phyloP scores from a whole-genome alignment of 495 filamentous ascomycete genomes.

The Neurospora sp. region DNA sequence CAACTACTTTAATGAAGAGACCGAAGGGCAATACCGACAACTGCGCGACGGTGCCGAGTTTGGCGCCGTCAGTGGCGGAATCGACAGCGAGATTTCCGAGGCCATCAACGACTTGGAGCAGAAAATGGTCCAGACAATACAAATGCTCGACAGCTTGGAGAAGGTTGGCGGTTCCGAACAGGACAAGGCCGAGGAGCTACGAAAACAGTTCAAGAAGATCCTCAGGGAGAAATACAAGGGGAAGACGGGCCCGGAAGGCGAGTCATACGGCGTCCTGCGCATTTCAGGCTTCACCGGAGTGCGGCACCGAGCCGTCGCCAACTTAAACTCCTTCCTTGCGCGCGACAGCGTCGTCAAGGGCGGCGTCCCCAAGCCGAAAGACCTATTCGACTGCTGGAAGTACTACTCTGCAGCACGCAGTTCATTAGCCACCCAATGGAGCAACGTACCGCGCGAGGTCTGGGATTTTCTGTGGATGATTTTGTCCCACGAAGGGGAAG shows the following conservation, averaged over 20 bases:
- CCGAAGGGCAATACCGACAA: slow-evolving; percentile 22
- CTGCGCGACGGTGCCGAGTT: slow-evolving; percentile 28
- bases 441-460: slow-evolving; percentile 35
- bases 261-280: slow-evolving; percentile 13
- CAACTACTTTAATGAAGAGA: slow-evolving; percentile 37
- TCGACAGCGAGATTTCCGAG: slow-evolving; percentile 29
- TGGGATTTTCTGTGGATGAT: slow-evolving; percentile 49
- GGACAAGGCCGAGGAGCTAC: slow-evolving; percentile 24
- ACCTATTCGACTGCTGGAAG: slow-evolving; percentile 31
- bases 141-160: slow-evolving; percentile 27
- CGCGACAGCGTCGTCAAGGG: slow-evolving; percentile 20
- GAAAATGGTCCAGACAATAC: slow-evolving; percentile 37
- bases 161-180: slow-evolving; percentile 18
- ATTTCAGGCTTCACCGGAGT: slow-evolving; percentile 17
- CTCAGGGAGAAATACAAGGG: slow-evolving; percentile 26
- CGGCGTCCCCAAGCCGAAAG: slow-evolving; percentile 18
- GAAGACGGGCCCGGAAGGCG: slow-evolving; percentile 19
- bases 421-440: slow-evolving; percentile 32
- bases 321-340: slow-evolving; percentile 19
- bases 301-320: slow-evolving; percentile 12
- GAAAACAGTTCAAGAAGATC: slow-evolving; percentile 23
- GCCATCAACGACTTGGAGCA: slow-evolving; percentile 41
- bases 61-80: slow-evolving; percentile 31
- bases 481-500: slow-evolving; percentile 23
- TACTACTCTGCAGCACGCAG: slow-evolving; percentile 33